Evolutionary conservation across 1,284 basidiomycete genomes (phyloP), one percentile per base, ranked within the genome.

Genomic region (Irpex sp.): DNA sequence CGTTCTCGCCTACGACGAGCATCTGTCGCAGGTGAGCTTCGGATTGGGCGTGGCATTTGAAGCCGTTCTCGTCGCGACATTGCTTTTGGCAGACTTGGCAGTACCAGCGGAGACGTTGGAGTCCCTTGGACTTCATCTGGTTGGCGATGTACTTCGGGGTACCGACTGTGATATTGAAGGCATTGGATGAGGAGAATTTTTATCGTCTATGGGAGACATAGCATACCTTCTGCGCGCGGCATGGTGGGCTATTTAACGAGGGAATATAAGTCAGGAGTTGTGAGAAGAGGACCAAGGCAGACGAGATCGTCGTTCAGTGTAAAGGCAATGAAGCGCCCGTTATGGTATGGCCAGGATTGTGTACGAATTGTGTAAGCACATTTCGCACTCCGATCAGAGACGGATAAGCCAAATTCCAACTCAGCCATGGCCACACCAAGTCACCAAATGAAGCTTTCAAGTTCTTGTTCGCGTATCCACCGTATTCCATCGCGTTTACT

Each of bases 61-160:
- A 98, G 21, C 96, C 96, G 75, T 98, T 98, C 80, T 97, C 96
- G 76, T 97, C 94, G 73, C 95, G 82, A 75, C 94, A 97, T 77
- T 97, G 95, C 75, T 97, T 97, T 83, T 96, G 81, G 84, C 94
- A 97, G 67, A 96, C 92, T 82, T 97, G 94, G 74, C 96, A 98
- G 79, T 93, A 98, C 94, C 94, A 97, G 67, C 95, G 85, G 67
- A 98, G 84, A 69, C 94, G 86, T 73, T 96, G 94, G 57, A 97
- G 84, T 67, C 95, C 96, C 74, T 97, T 97, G 61, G 94, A 91
- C 82, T 97, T 97, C 91, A 96, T 96, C 77, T 93, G 91, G 77
- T 97, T 98, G 21, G 92, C 93, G 64, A 97, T 80, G 73, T 89
- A 94, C 79, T 97, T 97, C 56, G 94, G 89, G 5, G 92, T 93